These are phyloP conservation scores for Fusarium avenaceum DNA, from an alignment of 2,329 filamentous ascomycete genomes.

Conservation along the genomic window DNA sequence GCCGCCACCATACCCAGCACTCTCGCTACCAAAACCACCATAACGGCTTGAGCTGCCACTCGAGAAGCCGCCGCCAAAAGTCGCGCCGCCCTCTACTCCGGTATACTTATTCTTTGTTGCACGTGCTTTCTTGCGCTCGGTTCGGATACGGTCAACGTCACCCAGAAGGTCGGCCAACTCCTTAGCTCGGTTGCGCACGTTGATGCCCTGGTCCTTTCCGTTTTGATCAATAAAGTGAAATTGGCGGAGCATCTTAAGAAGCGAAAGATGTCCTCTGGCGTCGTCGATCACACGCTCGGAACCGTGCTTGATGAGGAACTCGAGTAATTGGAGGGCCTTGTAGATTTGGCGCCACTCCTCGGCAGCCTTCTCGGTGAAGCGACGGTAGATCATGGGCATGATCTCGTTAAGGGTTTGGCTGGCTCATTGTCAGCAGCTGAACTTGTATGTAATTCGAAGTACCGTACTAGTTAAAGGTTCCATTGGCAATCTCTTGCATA, in stretches of 20 bases:
- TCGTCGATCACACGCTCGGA: conserved; percentile 98
- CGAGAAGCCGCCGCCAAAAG: conserved; percentile 71
- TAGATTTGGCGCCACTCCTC: conserved; percentile 99
- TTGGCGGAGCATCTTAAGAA: conserved; percentile 97
- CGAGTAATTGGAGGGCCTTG: conserved; percentile 95
- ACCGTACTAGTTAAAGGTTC: conserved; percentile 95
- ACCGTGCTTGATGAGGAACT: conserved; percentile 97
- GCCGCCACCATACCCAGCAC: conserved; percentile 71
- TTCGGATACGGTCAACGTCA: conserved; percentile 88
- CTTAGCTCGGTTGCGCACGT: conserved; percentile 96
- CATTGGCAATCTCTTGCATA: conserved; percentile 99
- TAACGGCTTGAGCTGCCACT: conserved; percentile 71
- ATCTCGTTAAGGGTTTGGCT: conserved; percentile 98
- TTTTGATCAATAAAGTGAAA: conserved; percentile 98
- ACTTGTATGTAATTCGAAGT: conserved; percentile 32
- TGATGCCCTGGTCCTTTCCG: conserved; percentile 98
- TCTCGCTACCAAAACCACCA: conserved; percentile 93
- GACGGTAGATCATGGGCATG: conserved; percentile 99
- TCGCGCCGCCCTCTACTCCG: conserved; percentile 86
- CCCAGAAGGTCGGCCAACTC: conserved; percentile 93
- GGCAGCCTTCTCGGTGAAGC: conserved; percentile 97
- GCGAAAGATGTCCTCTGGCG: conserved; percentile 91
- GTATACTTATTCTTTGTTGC: conserved; percentile 94
- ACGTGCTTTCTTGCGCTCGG: conserved; percentile 89
- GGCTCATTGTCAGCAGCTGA: conserved; percentile 41